A percentile compares a stretch with the other conserved stretches of the same genome.
These are phyloP conservation scores for Beauveria pseudobassiana DNA, from an alignment of 2,329 filamentous ascomycete species.

Conservation along the genomic window DNA sequence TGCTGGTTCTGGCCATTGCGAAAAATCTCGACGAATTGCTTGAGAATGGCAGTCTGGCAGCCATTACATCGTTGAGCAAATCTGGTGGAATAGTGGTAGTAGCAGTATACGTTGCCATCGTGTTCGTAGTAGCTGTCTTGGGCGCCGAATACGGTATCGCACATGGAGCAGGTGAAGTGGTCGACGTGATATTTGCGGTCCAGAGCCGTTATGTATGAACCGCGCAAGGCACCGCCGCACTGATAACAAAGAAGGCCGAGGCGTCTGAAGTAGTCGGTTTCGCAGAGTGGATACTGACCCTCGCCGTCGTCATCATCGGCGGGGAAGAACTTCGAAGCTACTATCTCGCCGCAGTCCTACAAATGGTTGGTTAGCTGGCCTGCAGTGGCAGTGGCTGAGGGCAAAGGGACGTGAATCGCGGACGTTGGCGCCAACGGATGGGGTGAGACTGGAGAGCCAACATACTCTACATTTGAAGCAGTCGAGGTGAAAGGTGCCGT, in stretches of 20 bases:
- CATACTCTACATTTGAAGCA: conserved; percentile 95
- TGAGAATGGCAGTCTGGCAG: conserved; percentile 92
- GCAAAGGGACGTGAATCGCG: not conserved
- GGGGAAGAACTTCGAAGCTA: conserved; percentile 98
- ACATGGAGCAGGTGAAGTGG: conserved; percentile 96
- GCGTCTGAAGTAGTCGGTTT: conserved; percentile 94
- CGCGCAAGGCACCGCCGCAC: conserved; percentile 85
- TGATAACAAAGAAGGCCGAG: conserved; percentile 86
- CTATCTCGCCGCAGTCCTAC: conserved; percentile 87
- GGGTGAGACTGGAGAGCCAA: conserved; percentile 16
- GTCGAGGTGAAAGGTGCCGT: conserved; percentile 91
- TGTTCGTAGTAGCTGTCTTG: conserved; percentile 99
- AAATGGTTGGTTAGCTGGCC: conserved; percentile 7
- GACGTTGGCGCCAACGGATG: not conserved
- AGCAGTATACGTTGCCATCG: conserved; percentile 91
- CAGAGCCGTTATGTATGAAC: conserved; percentile 95
- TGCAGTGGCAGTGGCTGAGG: not conserved
- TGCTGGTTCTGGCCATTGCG: conserved; percentile 97
- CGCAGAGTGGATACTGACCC: conserved; percentile 89
- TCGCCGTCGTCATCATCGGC: conserved; percentile 82
- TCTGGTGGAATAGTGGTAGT: conserved; percentile 97
- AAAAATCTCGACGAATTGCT: conserved; percentile 98
- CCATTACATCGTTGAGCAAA: conserved; percentile 96
- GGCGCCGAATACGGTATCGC: conserved; percentile 94
- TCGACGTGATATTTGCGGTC: conserved; percentile 99